Evolutionary conservation across 31 red algal species (phyloP), one percentile per base, ranked within the genome.

Genomic region (Bonnemaisonia californica): DNA sequence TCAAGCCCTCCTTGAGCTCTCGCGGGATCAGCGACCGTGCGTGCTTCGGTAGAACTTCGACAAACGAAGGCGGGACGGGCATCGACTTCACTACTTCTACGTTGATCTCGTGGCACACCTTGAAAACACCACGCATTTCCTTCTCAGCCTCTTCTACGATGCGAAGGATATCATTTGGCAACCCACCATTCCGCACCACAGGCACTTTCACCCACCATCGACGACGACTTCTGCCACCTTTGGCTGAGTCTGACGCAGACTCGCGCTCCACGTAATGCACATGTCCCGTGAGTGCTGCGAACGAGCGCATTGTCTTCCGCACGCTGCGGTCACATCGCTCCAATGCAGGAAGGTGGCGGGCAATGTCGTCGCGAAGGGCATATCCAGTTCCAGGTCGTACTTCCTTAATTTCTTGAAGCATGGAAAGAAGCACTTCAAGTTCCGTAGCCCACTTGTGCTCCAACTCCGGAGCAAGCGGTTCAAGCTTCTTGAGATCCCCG

Each of bases 181-280:
- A 48, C 11, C 96, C 91, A 31, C 85, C 88, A 40, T 76, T 57
- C 16, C 79, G 67, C 16, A 98, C 84, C 3, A 88, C 70, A 5
- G 96, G 96, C 54, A 85, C 76, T 18, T 92, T 85, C 56, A 98
- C 67, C 96, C 96, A 98, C 96, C 96, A 98, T 39, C 85, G 54
- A 37, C 89, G 47, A 57, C 58, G 39, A 29, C 74, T 22, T 54
- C 79, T 22, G 23, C 77, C 88, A 36, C 83, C 64, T 35, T 69
- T 80, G 13, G 41, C 75, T 1, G 58, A 62, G 37, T 60, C 70
- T 24, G 27, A 37, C 11, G 39, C 78, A 0, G 58, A 67, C 8
- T 83, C 83, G 1, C 78, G 58, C 21, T 89, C 85, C 62, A 81
- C 91, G 59, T 98, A 98, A 8, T 65, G 54, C 29, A 98, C 79